These are phyloP conservation scores for Serendipita vermifera DNA, from an alignment of 768 basidiomycete genomes.

Conservation along the genomic window DNA sequence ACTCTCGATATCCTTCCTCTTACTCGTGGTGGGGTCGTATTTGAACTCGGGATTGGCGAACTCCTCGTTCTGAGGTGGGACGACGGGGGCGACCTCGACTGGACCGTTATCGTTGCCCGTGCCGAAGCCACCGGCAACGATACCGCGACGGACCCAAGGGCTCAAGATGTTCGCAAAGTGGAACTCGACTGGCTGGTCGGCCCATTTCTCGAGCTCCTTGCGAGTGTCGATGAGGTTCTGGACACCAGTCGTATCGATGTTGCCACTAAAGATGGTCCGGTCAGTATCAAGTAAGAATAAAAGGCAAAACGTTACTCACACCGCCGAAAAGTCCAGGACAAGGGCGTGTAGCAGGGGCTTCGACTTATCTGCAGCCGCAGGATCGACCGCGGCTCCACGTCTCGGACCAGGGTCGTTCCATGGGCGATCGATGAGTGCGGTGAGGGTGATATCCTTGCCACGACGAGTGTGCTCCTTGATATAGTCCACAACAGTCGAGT, in stretches of 20 bases:
- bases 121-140: slow-evolving; percentile 86
- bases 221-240: slow-evolving; percentile 87
- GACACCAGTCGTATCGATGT: slow-evolving; percentile 84
- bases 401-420: slow-evolving; percentile 90
- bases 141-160: slow-evolving; percentile 84
- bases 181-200: slow-evolving; percentile 71
- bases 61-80: slow-evolving; percentile 30
- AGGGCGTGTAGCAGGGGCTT: slow-evolving; percentile 70
- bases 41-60: slow-evolving; percentile 30
- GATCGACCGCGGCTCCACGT: slow-evolving; percentile 33
- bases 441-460: slow-evolving; percentile 55
- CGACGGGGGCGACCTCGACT: slow-evolving; percentile 63
- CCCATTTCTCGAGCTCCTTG: slow-evolving; percentile 77
- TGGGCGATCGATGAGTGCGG: slow-evolving; percentile 58
- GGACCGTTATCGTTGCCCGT: slow-evolving; percentile 36
- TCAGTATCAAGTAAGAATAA: slow-evolving; percentile 2
- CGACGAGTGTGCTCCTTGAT: slow-evolving; percentile 66
- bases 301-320: slow-evolving; percentile 36
- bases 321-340: slow-evolving; percentile 79
- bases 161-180: slow-evolving; percentile 89
- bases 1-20: slow-evolving; percentile 15
- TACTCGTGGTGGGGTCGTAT: slow-evolving; percentile 8
- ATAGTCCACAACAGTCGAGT: slow-evolving; percentile 63
- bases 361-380: slow-evolving; percentile 36
- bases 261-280: slow-evolving; percentile 37